A percentile compares a stretch with the other conserved stretches of the same genome.
Evolutionary conservation across 1,139 yeast species (phyloP).

Genomic region (Blastobotrys malaysiensis): DNA sequence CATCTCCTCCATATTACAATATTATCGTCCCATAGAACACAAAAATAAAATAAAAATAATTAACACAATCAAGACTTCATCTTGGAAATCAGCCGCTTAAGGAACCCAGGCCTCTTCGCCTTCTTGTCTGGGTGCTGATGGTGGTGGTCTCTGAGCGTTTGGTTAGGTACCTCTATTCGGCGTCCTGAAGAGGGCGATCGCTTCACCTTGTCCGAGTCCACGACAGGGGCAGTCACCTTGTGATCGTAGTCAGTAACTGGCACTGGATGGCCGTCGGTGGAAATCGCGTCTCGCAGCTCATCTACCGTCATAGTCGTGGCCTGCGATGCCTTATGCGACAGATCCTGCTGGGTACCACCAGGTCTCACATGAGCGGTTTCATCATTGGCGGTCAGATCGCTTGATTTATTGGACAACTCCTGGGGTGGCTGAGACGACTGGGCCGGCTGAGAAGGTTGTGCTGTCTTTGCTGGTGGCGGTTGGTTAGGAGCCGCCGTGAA

Average conservation of each 20-base stretch:
- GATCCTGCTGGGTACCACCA: not conserved
- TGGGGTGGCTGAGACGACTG: not conserved
- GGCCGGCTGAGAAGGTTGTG: too few relatives aligned
- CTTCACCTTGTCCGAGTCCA: not conserved
- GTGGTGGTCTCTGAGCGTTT: not conserved
- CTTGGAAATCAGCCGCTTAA: slow-evolving; percentile 18
- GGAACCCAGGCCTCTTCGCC: slow-evolving; percentile 15
- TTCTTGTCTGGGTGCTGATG: slow-evolving; percentile 5
- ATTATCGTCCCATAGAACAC: not conserved
- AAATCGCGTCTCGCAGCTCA: not conserved
- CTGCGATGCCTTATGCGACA: not conserved
- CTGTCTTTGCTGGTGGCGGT: not conserved
- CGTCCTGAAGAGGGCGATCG: not conserved
- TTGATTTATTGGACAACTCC: not conserved
- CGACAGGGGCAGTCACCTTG: too few relatives aligned
- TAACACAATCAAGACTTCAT: not conserved
- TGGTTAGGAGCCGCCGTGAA: not conserved
- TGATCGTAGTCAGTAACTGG: not conserved
- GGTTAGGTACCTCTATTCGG: not conserved
- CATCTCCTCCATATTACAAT: not conserved
- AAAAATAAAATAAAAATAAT: not conserved
- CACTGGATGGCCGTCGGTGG: not conserved
- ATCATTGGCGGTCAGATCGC: not conserved
- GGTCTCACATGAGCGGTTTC: not conserved
- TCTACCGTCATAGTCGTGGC: not conserved